Percentiles rank a stretch among this genome's conserved stretches.
These are phyloP conservation scores for Mercurialis annua DNA, from an alignment of 345 rosid species.

Conservation along the genomic window DNA sequence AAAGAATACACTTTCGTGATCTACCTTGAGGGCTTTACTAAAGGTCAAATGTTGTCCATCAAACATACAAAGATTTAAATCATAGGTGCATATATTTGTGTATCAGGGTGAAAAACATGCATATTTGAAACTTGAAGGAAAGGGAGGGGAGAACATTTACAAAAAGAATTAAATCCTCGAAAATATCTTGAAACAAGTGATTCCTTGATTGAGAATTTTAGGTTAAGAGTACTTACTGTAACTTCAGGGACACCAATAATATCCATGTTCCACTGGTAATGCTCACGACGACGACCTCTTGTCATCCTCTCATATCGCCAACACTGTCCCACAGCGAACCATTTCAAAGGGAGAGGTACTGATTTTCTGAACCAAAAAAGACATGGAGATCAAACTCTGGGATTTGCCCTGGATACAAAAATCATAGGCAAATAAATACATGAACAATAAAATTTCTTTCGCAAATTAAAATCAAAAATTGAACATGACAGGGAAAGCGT, in stretches of 20 bases:
- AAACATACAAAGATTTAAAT: background rate
- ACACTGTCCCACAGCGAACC: slow-evolving; percentile 96
- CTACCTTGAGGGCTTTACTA: background rate
- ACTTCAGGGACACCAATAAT: slow-evolving; percentile 89
- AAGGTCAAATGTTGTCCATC: background rate
- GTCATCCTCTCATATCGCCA: slow-evolving; percentile 99
- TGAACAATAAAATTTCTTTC: background rate
- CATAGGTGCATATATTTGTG: background rate
- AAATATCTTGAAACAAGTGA: background rate
- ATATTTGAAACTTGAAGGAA: background rate
- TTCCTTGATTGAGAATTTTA: slow-evolving; percentile 6
- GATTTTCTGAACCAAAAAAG: slow-evolving; percentile 86
- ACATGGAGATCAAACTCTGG: slow-evolving; percentile 58
- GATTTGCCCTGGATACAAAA: slow-evolving; percentile 58
- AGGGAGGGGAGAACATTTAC: background rate
- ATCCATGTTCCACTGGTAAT: slow-evolving; percentile 99
- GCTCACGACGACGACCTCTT: slow-evolving; percentile 92
- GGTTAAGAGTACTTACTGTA: slow-evolving; percentile 44
- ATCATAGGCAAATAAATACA: slow-evolving; percentile 31
- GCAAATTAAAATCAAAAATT: slow-evolving; percentile 3
- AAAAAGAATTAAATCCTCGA: background rate
- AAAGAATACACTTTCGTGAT: background rate
- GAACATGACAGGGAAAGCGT: background rate
- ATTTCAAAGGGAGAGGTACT: slow-evolving; percentile 80
- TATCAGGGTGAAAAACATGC: background rate